These are phyloP conservation scores for Erythrophleum fordii DNA, from an alignment of 306 rosid genomes.

Conservation along the genomic window DNA sequence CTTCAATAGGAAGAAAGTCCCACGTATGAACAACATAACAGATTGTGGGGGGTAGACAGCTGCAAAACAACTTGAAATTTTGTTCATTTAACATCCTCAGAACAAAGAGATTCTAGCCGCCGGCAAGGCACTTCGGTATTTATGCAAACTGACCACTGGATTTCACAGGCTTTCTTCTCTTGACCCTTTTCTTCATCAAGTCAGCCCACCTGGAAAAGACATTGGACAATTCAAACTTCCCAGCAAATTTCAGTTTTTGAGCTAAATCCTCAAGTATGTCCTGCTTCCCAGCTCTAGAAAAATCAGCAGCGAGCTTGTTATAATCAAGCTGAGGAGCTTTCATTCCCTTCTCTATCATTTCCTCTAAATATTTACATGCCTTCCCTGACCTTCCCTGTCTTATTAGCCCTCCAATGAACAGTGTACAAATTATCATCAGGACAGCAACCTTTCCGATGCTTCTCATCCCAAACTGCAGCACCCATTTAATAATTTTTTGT, in stretches of 20 bases:
- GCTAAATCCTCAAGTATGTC: slow-evolving; percentile 75
- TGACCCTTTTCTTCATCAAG: slow-evolving; percentile 64
- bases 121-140: slow-evolving; percentile 10
- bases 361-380: slow-evolving; percentile 72
- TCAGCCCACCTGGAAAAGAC: slow-evolving; percentile 75
- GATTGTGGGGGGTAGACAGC: no score
- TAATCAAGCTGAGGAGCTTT: slow-evolving; percentile 83
- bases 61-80: no score
- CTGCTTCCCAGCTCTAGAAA: slow-evolving; percentile 70
- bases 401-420: slow-evolving; percentile 77
- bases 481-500: slow-evolving; percentile 70
- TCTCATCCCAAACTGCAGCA: slow-evolving; percentile 64
- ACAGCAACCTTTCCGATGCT: slow-evolving; percentile 70
- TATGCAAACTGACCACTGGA: slow-evolving; percentile 31
- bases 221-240: slow-evolving; percentile 74
- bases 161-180: slow-evolving; percentile 49
- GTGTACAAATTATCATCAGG: slow-evolving; percentile 78
- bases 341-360: slow-evolving; percentile 85
- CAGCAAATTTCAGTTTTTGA: slow-evolving; percentile 68
- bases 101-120: background rate
- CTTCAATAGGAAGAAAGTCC: no score
- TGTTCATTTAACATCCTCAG: no score
- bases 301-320: slow-evolving; percentile 77
- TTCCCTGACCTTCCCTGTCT: slow-evolving; percentile 67
- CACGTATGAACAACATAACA: no score